Evolutionary conservation across 2,329 filamentous ascomycete genomes (phyloP), one percentile per base, ranked within the genome.

Genomic region (Alternaria sp.): DNA sequence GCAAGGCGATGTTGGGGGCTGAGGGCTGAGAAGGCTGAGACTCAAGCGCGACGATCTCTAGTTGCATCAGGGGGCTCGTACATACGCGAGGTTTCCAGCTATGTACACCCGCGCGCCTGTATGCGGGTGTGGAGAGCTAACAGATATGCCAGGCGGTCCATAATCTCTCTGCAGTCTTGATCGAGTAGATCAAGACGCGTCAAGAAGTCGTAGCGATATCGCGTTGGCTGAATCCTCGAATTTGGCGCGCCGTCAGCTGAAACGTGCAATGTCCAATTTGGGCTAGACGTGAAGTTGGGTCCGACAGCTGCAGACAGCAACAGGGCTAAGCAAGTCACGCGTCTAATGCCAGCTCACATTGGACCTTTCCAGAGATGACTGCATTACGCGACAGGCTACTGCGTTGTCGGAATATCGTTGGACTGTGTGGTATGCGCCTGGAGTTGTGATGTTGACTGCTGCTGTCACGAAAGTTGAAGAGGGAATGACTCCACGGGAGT

Each of bases 1-100:
- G 23, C 47, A 25, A 49, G 58, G 47, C 52, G 54, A 28, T 12
- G 13, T 40, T 36, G 45, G 62, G 63, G 58, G 62, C 58, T 51
- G 23, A 60, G 62, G 57, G 12, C 32, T 21, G 50, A 46, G 25
- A 58, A 54, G 57, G 47, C 57, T 62, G 55, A 59, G 36, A 57
- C 58, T 49, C 11, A 61, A 57, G 53, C 58, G 57, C 28, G 58
- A 53, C 53, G 43, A 44, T 40, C 26, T 19, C 4, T 23, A 47
- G 28, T 50, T 15, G 19, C 60, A 40, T 59, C 11, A 53, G 51
- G 51, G 57, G 23, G 36, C 36, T 40, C 36, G 3, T 51, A 21
- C 19, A 21, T 30, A 50, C 50, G 50, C 32, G 44, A 60, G 28
- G 44, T 30, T 50, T 40, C 45, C 58, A 49, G 49, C 45, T 44